Base-by-base conservation (phyloP, 2,329 filamentous ascomycete genomes). In the Xylaria multiplex region DNA sequence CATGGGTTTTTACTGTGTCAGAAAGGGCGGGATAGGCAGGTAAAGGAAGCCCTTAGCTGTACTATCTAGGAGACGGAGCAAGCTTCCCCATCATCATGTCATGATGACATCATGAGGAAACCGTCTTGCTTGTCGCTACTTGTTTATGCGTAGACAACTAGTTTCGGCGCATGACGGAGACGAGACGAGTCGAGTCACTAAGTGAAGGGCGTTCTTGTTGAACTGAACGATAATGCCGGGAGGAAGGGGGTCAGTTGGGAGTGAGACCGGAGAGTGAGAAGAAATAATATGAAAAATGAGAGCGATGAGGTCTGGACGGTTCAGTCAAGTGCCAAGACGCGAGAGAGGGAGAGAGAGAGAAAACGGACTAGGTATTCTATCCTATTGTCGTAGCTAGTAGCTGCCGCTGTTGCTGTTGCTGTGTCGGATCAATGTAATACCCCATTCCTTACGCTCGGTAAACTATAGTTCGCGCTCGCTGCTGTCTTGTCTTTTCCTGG, bases 391-490 rank as follows among this genome's bases (percentile, higher is more conserved):
- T 59, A 62, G 58, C 59, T 57, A 68, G 55, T 46, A 27, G 27
- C 27, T 27, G 27, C 5, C 58, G 46, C 50, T 69, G 55, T 46
- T 3, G 27, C 27, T 27, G 27, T 27, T 60, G 46, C 50, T 69
- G 59, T 65, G 46, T 69, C 70, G 64, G 73, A 70, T 61, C 49
- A 73, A 70, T 70, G 64, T 66, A 70, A 73, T 70, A 71, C 67
- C 70, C 63, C 69, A 70, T 69, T 64, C 67, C 68, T 70, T 68
- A 53, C 59, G 40, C 61, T 57, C 62, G 32, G 19, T 5, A 50
- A 54, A 46, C 22, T 49, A n/a, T 14, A 30, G 19, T 16, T 40
- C 16, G n/a, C 7, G 19, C 3, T 11, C 24, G 24, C 32, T 35
- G 9, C 32, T 48, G 5, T 50, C 6, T 30, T 3, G 16, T 3